phyloP scores from a whole-genome alignment of 164 flowering plant genomes.

The Piper betle region DNA sequence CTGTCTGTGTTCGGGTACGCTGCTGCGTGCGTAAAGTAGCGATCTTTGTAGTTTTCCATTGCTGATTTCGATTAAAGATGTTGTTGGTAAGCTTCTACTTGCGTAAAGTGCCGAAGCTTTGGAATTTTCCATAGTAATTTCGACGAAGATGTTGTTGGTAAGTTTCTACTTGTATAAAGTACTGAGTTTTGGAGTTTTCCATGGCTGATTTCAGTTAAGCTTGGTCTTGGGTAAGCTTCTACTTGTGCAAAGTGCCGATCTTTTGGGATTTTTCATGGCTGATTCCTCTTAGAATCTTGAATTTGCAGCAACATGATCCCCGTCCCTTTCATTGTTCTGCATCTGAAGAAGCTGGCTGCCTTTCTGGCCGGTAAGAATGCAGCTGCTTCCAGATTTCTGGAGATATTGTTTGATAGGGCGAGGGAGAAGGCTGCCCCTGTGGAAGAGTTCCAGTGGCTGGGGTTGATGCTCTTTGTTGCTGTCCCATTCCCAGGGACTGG shows the following conservation, averaged over 20 bases:
- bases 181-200: no score
- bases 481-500: conserved; percentile 99
- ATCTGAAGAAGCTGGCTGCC: conserved; percentile 65
- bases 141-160: no score
- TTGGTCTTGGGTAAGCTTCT: no score
- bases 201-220: no score
- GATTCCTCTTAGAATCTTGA: background rate
- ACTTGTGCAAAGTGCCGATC: background rate
- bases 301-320: conserved; percentile 92
- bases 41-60: no score
- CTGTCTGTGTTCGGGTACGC: conserved; percentile 63
- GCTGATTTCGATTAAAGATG: no score
- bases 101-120: no score
- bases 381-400: conserved; percentile 47
- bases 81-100: no score
- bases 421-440: conserved; percentile 84
- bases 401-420: conserved; percentile 48
- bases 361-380: conserved; percentile 50
- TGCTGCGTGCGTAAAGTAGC: no score
- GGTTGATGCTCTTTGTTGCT: conserved; percentile 95
- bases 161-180: no score
- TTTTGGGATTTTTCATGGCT: background rate
- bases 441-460: conserved; percentile 95
- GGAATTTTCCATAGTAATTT: no score
- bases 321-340: conserved; percentile 76